Evolutionary conservation across 805 yeast genomes (phyloP).

Genomic region (Candida arabinofermentans): DNA sequence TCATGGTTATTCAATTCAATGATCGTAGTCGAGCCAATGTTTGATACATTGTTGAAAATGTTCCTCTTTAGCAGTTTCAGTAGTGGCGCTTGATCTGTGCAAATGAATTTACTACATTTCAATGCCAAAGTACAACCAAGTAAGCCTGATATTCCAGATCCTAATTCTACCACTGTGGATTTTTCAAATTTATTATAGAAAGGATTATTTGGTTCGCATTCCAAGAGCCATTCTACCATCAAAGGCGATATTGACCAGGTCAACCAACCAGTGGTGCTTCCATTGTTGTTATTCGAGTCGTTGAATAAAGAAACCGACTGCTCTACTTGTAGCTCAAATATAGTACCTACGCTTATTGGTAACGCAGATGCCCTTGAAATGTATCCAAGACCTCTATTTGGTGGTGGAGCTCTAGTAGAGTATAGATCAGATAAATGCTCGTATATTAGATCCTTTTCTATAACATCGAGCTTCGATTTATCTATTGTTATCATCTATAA

Average conservation of each 20-base stretch:
- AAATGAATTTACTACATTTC: conserved; percentile 37
- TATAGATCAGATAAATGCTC: conserved; percentile 28
- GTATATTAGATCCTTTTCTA: conserved; percentile 14
- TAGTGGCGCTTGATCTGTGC: conserved; percentile 56
- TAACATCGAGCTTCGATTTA: conserved; percentile 1
- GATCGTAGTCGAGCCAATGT: conserved; percentile 23
- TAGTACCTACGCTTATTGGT: conserved; percentile 15
- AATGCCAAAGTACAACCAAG: conserved; percentile 39
- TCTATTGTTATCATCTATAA: neutral
- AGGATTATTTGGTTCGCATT: conserved; percentile 25
- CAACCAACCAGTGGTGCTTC: conserved; percentile 58
- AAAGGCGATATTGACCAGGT: conserved; percentile 52
- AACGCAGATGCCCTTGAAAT: conserved; percentile 17
- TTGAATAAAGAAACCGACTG: conserved; percentile 33
- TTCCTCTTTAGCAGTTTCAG: conserved; percentile 47
- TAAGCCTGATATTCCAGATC: conserved; percentile 58
- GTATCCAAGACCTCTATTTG: conserved; percentile 21
- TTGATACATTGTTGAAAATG: conserved; percentile 35
- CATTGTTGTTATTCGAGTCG: conserved; percentile 29
- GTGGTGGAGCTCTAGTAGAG: conserved; percentile 12
- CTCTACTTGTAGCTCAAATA: conserved; percentile 19
- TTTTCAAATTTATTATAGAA: conserved; percentile 17
- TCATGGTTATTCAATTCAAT: neutral
- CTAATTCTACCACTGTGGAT: conserved; percentile 48
- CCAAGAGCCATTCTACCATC: conserved; percentile 52